Evolutionary conservation across 129 eudicot species (phyloP).

Genomic region (Kitagawia praeruptora): DNA sequence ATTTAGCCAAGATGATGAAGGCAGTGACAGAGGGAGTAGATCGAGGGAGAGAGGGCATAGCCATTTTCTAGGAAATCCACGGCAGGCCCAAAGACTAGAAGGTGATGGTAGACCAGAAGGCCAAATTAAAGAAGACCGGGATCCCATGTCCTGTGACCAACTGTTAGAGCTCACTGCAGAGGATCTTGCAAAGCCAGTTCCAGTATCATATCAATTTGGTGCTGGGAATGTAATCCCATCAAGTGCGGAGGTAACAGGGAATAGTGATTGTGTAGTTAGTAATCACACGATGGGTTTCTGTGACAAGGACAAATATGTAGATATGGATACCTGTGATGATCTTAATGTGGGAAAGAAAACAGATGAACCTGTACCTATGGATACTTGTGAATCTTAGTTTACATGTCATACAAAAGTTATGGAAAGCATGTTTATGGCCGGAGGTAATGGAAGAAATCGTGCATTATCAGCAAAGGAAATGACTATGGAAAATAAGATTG

Average conservation of each 20-base stretch:
- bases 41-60: not conserved
- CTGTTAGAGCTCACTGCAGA: not conserved
- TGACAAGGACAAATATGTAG: not conserved
- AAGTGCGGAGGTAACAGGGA: not conserved
- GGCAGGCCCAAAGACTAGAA: not conserved
- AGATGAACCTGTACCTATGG: not conserved
- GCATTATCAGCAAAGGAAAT: not conserved
- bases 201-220: not conserved
- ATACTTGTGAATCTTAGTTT: constrained; percentile 7
- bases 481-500: not conserved
- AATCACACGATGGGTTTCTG: not conserved
- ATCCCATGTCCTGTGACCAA: not conserved
- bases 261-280: not conserved
- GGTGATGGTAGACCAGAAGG: not conserved
- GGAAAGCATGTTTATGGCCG: not conserved
- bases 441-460: not conserved
- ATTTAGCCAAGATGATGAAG: not conserved
- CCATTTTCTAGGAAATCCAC: not conserved
- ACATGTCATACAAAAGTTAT: constrained; percentile 1
- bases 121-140: not conserved
- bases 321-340: constrained; percentile 25
- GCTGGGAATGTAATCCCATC: not conserved
- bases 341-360: constrained; percentile 6
- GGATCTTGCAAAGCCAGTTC: not conserved
- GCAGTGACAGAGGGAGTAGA: not conserved